phyloP scores from a whole-genome alignment of 768 basidiomycete species.

The Sarcomyxa edulis region DNA sequence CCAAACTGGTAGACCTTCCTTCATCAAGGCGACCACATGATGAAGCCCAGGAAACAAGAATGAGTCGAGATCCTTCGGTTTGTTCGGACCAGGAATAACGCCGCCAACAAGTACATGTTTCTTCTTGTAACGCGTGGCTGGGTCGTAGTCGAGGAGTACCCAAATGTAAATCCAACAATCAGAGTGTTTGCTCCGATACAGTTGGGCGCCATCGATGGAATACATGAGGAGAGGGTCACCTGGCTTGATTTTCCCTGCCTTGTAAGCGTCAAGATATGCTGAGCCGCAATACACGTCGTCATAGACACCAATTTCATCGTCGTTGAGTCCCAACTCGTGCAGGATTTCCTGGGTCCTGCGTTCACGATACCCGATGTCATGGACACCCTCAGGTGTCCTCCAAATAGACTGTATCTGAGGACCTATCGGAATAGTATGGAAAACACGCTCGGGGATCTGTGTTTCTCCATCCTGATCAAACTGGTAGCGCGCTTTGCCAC shows the following conservation, averaged over 20 bases:
- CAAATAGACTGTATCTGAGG: slow-evolving; percentile 33
- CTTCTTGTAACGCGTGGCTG: slow-evolving; percentile 25
- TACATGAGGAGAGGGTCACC: slow-evolving; percentile 27
- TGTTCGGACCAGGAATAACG: slow-evolving; percentile 30
- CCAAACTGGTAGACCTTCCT: slow-evolving; percentile 17
- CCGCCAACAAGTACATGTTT: slow-evolving; percentile 24
- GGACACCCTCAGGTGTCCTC: slow-evolving; percentile 16
- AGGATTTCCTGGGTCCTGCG: slow-evolving; percentile 16
- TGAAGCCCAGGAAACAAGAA: slow-evolving; percentile 27
- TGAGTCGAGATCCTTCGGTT: slow-evolving; percentile 28
- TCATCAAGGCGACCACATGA: slow-evolving; percentile 25
- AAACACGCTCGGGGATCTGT: slow-evolving; percentile 20
- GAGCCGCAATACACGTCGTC: slow-evolving; percentile 25
- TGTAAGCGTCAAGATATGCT: slow-evolving; percentile 20
- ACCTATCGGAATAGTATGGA: slow-evolving; percentile 34
- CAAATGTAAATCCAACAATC: slow-evolving; percentile 31
- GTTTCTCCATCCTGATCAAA: not conserved
- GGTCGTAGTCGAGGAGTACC: slow-evolving; percentile 27
- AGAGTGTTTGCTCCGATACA: slow-evolving; percentile 29
- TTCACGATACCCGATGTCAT: slow-evolving; percentile 20
- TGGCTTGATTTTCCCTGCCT: slow-evolving; percentile 13
- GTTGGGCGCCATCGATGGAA: slow-evolving; percentile 35
- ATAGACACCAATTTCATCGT: slow-evolving; percentile 8
- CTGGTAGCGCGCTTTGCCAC: slow-evolving; percentile 18
- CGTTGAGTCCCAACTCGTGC: slow-evolving; percentile 6